phyloP scores from a whole-genome alignment of 441 rosid species.

The Bocquillonia castaneifolia region DNA sequence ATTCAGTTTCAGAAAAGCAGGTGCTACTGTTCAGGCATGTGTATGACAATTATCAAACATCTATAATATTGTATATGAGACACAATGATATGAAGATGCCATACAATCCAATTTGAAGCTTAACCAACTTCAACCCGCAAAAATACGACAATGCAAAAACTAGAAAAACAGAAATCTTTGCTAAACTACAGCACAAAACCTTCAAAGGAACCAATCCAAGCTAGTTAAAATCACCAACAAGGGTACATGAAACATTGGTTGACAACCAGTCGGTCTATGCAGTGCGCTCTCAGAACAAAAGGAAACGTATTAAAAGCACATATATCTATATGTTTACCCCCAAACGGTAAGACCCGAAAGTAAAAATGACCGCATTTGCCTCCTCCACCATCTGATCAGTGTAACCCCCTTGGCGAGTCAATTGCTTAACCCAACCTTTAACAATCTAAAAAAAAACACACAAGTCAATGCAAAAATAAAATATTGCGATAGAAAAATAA shows the following conservation, averaged over 20 bases:
- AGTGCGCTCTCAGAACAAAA: background rate
- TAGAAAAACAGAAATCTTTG: background rate
- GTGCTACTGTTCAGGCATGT: background rate
- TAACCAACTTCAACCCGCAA: too few relatives aligned
- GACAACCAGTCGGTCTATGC: too few relatives aligned
- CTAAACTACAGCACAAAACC: background rate
- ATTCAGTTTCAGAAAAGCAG: background rate
- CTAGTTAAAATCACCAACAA: too few relatives aligned
- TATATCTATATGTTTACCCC: constrained; percentile 54
- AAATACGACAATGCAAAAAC: too few relatives aligned
- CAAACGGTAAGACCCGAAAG: constrained; percentile 65
- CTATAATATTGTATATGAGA: background rate
- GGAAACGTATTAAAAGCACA: too few relatives aligned
- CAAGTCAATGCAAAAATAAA: background rate
- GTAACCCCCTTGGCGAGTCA: constrained; percentile 52
- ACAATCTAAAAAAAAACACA: constrained; percentile 39
- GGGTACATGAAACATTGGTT: too few relatives aligned
- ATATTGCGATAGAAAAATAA: too few relatives aligned
- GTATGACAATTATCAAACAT: background rate
- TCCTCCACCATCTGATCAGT: constrained; percentile 64
- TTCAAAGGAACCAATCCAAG: background rate
- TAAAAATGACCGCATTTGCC: constrained; percentile 62
- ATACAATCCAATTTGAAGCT: too few relatives aligned
- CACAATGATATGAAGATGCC: background rate
- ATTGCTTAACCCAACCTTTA: constrained; percentile 58